Base-by-base conservation (phyloP, 2,329 filamentous ascomycete genomes). In the Penicillium psychrosexuale region DNA sequence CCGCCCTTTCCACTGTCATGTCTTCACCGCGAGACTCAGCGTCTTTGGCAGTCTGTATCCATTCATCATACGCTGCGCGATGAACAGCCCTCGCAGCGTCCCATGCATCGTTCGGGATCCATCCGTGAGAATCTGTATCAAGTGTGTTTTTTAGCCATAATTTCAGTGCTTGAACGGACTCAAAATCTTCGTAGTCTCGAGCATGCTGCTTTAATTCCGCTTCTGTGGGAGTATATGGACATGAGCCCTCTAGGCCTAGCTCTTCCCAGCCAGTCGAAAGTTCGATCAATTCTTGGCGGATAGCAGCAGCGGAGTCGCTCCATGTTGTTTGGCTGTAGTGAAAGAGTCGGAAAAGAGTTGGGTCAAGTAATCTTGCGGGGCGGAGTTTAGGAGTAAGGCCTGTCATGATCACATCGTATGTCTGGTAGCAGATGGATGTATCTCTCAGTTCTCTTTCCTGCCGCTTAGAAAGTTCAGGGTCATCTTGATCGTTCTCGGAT, bases 261-360 rank as follows among this genome's bases (percentile, higher is more conserved):
- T 68, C 59, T 19, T 33, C 17, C 70, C 68, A 71, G 39, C 55
- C 55, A 47, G 54, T 43, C 11, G 53, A 66, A 22, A 72, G 60
- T 22, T 72, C 67, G 15, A 72, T 57, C n/a, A 72, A 52, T 36
- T 71, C 64, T 38, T 72, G 66, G 34, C 61, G 65, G 17, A 72
- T 7, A 28, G 70, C 64, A 2, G 59, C 43, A 8, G 61, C 60
- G 27, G 24, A 45, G 24, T 69, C 64, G 53, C 61, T 61, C 65
- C 69, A 72, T 30, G 66, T 63, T 28, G 61, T 66, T 28, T 68
- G 63, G 27, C 57, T 63, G 59, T 69, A 70, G 11, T 67, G 64
- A 53, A 73, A 72, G 38, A 69, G 61, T 46, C 67, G 63, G 49
- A 70, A 68, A 8, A 72, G 49, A 40, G 58, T 57, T 2, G 61